A percentile compares a stretch with the other conserved stretches of the same genome.
Conservation (phyloP, 192 early-diverging fungal genomes). For the Spinellus fusiger region DNA sequence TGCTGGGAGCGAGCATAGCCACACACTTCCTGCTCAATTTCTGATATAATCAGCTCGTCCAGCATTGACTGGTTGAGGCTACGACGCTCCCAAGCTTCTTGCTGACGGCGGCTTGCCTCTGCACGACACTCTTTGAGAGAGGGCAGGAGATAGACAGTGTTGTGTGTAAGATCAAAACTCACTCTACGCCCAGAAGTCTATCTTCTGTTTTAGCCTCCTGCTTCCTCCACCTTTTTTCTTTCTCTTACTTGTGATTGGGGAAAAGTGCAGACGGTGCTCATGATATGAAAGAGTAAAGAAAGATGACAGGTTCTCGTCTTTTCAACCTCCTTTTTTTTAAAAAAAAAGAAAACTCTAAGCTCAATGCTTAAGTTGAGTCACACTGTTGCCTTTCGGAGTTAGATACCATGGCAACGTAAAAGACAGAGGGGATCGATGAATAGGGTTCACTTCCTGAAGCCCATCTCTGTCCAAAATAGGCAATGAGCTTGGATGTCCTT, state of each 20-base stretch:
- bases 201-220: constrained; percentile 1
- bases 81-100: constrained; percentile 19
- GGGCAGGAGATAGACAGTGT: constrained; percentile 32
- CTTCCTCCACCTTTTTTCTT: too few species aligned
- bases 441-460: too few species aligned
- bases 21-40: constrained; percentile 13
- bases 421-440: too few species aligned
- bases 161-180: constrained; percentile 32
- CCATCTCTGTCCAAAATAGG: too few species aligned
- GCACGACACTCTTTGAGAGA: constrained; percentile 25
- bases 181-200: constrained; percentile 23
- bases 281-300: too few species aligned
- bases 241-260: too few species aligned
- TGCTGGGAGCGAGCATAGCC: neutral
- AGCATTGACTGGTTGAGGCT: constrained; percentile 20
- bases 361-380: too few species aligned
- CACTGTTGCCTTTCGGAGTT: too few species aligned
- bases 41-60: constrained; percentile 25
- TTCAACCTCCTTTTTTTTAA: neutral
- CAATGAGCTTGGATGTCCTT: too few species aligned
- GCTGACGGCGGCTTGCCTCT: neutral
- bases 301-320: neutral
- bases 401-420: too few species aligned
- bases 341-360: neutral
- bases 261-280: too few species aligned